Evolutionary conservation across 768 basidiomycete species (phyloP).

Genomic region (Dentipellis fragilis): DNA sequence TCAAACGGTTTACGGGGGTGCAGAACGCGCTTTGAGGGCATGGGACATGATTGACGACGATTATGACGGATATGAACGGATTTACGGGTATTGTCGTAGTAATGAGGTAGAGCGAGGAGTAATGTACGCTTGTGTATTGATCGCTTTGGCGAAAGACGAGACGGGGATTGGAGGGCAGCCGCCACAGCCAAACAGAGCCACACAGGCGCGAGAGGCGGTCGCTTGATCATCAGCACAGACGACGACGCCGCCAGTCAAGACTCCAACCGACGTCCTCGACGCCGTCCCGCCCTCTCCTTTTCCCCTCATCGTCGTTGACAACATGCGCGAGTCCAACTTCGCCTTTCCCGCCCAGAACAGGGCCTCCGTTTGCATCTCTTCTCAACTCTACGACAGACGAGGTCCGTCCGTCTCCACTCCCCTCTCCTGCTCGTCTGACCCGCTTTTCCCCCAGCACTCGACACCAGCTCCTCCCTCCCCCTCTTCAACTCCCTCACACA

Average conservation of each 20-base stretch:
- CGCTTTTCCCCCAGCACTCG: constrained; percentile 55
- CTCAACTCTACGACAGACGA: constrained; percentile 89
- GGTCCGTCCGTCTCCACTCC: constrained; percentile 50
- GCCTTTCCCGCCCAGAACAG: constrained; percentile 91
- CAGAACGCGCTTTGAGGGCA: constrained; percentile 11
- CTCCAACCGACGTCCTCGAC: constrained; percentile 2
- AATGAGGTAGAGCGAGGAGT: neutral
- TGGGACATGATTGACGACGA: neutral
- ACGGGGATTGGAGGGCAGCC: neutral
- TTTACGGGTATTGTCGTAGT: neutral
- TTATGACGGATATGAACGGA: neutral
- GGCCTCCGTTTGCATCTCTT: constrained; percentile 89
- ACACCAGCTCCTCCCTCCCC: constrained; percentile 50
- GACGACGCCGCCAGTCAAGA: constrained; percentile 2
- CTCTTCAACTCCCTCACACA: constrained; percentile 93
- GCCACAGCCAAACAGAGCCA: constrained; percentile 10
- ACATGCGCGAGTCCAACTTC: constrained; percentile 95
- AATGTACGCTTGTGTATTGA: neutral
- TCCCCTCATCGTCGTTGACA: neutral
- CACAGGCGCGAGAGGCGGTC: constrained; percentile 1
- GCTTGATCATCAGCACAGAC: constrained; percentile 15
- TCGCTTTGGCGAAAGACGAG: neutral
- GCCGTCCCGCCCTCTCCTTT: neutral
- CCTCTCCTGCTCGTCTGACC: constrained; percentile 90
- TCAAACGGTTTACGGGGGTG: constrained; percentile 56